These are phyloP conservation scores for Vitis hybrid DNA, from an alignment of 177 flowering plant genomes.

Conservation along the genomic window DNA sequence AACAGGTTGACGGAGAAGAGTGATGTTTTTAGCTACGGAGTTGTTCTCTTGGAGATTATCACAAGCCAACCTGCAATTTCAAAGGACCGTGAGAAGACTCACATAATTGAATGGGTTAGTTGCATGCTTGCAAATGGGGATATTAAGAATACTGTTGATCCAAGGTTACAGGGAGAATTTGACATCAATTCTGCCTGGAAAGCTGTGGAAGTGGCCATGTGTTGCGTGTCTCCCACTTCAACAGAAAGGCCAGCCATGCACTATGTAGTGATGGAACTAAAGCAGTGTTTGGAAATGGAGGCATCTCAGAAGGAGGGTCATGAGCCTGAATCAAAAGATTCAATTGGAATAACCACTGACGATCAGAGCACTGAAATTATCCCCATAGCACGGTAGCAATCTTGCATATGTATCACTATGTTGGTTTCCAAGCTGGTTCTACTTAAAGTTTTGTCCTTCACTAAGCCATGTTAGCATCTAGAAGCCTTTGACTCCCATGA, in stretches of 20 bases:
- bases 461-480: too few species aligned
- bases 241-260: conserved; percentile 37
- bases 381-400: too few species aligned
- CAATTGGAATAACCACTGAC: background rate
- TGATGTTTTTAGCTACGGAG: conserved; percentile 36
- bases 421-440: too few species aligned
- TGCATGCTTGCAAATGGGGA: conserved; percentile 25
- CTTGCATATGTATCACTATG: too few species aligned
- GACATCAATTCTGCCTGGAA: conserved; percentile 33
- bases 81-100: conserved; percentile 5
- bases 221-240: conserved; percentile 25
- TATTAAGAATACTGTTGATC: conserved; percentile 29
- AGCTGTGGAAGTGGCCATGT: conserved; percentile 36
- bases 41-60: conserved; percentile 29
- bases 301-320: background rate
- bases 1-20: conserved; percentile 29
- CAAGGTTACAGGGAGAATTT: conserved; percentile 22
- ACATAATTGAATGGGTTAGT: conserved; percentile 31
- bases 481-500: too few species aligned
- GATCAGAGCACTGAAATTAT: too few species aligned
- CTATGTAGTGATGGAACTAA: conserved; percentile 27
- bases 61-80: conserved; percentile 21
- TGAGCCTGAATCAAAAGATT: background rate
- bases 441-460: too few species aligned
- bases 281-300: conserved; percentile 22